phyloP scores from a whole-genome alignment of 2,329 filamentous ascomycete genomes.

The Fusarium tuaranense region DNA sequence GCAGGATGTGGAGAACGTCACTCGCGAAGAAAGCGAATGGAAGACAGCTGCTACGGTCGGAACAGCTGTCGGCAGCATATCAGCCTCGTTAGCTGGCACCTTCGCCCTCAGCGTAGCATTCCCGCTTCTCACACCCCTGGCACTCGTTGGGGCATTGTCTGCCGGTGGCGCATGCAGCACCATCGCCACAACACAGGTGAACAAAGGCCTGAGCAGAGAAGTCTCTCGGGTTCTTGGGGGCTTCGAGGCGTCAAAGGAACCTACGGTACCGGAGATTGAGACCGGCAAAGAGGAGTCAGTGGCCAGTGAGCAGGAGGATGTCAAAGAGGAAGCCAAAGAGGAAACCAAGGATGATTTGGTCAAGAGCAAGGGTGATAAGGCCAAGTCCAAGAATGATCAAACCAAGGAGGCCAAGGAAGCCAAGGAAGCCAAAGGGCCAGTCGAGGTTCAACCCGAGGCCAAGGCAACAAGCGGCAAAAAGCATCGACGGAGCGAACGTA shows the following conservation, averaged over 20 bases:
- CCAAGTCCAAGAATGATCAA: background rate
- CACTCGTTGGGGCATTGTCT: background rate
- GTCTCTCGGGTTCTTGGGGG: slow-evolving; percentile 26
- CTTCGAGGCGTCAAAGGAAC: slow-evolving; percentile 24
- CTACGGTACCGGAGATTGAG: slow-evolving; percentile 19
- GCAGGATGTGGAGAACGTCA: slow-evolving; percentile 25
- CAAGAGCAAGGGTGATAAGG: slow-evolving; percentile 18
- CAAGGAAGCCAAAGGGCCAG: background rate
- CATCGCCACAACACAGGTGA: slow-evolving; percentile 25
- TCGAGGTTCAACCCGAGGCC: background rate
- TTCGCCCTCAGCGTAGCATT: slow-evolving; percentile 25
- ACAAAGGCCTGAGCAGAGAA: slow-evolving; percentile 24
- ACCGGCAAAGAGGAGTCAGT: slow-evolving; percentile 25
- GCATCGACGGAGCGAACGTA: slow-evolving; percentile 34
- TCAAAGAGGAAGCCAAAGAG: slow-evolving; percentile 20
- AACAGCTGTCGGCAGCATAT: slow-evolving; percentile 25
- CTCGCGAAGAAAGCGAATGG: slow-evolving; percentile 27
- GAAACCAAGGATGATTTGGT: slow-evolving; percentile 11
- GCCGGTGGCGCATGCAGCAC: slow-evolving; percentile 20
- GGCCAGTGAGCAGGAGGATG: slow-evolving; percentile 27
- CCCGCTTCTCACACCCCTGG: slow-evolving; percentile 30
- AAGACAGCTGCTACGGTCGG: slow-evolving; percentile 31
- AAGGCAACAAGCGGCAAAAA: slow-evolving; percentile 30
- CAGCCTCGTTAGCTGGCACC: slow-evolving; percentile 27
- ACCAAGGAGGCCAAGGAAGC: background rate